A percentile compares a stretch with the other conserved stretches of the same genome.
These are phyloP conservation scores for Pseudogymnoascus sp. DNA, from an alignment of 2,329 filamentous ascomycete species.

Conservation along the genomic window DNA sequence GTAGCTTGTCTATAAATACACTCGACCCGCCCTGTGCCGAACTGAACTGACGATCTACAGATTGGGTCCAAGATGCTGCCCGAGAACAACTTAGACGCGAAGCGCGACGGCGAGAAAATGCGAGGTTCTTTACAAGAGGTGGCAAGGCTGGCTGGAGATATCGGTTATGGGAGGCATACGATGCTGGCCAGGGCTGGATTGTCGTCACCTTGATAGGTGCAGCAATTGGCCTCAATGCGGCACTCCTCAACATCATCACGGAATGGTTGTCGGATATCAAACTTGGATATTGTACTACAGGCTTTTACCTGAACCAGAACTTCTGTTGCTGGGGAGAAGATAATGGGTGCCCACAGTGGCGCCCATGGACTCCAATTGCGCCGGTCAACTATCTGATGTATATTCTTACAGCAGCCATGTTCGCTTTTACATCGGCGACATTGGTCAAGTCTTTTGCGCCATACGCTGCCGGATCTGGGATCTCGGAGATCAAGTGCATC, in stretches of 20 bases:
- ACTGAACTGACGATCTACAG: slow-evolving; percentile 42
- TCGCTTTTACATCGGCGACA: slow-evolving; percentile 72
- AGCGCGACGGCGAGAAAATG: slow-evolving; percentile 61
- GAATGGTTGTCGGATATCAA: slow-evolving; percentile 97
- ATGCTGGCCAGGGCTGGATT: slow-evolving; percentile 96
- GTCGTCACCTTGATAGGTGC: slow-evolving; percentile 86
- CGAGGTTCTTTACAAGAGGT: slow-evolving; percentile 59
- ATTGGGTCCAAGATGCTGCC: slow-evolving; percentile 97
- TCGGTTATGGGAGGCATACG: slow-evolving; percentile 76
- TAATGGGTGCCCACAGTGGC: slow-evolving; percentile 81
- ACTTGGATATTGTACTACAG: slow-evolving; percentile 88
- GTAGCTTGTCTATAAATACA: not conserved
- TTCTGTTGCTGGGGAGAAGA: slow-evolving; percentile 99
- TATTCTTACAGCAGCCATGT: slow-evolving; percentile 72
- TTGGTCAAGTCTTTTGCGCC: slow-evolving; percentile 89
- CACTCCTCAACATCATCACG: slow-evolving; percentile 86
- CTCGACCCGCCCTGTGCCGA: slow-evolving; percentile 15
- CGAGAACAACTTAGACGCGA: slow-evolving; percentile 79
- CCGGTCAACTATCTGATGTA: slow-evolving; percentile 82
- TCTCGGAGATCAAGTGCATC: slow-evolving; percentile 98
- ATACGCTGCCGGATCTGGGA: slow-evolving; percentile 92
- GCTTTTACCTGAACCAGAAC: slow-evolving; percentile 92
- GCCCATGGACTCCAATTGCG: slow-evolving; percentile 72
- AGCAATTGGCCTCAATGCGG: slow-evolving; percentile 90
- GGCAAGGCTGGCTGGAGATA: slow-evolving; percentile 69